Conservation (phyloP, 805 yeast species). For the Metschnikowia santaceciliae region DNA sequence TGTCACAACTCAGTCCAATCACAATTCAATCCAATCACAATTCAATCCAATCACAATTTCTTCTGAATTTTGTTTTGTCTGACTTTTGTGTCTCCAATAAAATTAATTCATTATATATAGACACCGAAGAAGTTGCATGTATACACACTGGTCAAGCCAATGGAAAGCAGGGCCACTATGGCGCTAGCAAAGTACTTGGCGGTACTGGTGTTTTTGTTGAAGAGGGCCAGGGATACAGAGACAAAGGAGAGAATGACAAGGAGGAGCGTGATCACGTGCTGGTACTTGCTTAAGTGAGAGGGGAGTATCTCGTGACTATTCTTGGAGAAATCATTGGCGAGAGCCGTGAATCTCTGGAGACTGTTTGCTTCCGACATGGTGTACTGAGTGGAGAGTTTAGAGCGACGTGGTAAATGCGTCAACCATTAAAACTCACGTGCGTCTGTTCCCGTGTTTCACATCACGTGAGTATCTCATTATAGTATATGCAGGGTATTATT, state of each 20-base stretch:
- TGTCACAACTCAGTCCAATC: too few relatives aligned
- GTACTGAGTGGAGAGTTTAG: background rate
- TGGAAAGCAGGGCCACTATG: constrained; percentile 32
- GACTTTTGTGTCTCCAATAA: background rate
- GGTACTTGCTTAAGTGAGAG: constrained; percentile 11
- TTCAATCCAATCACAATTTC: too few relatives aligned
- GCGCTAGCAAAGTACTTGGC: constrained; percentile 26
- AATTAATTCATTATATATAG: constrained; percentile 25
- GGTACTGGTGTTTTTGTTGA: constrained; percentile 12
- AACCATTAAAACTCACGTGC: too few relatives aligned
- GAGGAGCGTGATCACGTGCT: constrained; percentile 12
- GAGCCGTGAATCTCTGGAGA: constrained; percentile 8
- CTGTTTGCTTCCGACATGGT: constrained; percentile 3
- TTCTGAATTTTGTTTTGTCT: too few relatives aligned
- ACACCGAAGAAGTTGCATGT: constrained; percentile 42
- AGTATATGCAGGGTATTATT: too few relatives aligned
- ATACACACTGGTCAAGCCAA: constrained; percentile 36
- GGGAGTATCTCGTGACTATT: constrained; percentile 14
- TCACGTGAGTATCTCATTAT: too few relatives aligned
- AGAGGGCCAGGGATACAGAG: constrained; percentile 15
- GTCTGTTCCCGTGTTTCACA: too few relatives aligned
- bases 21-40: too few relatives aligned
- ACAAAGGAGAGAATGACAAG: constrained; percentile 15
- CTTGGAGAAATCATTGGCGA: constrained; percentile 9
- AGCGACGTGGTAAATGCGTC: too few relatives aligned